Base-by-base conservation (phyloP, 2,329 filamentous ascomycete genomes). In the Alternaria longipes region DNA sequence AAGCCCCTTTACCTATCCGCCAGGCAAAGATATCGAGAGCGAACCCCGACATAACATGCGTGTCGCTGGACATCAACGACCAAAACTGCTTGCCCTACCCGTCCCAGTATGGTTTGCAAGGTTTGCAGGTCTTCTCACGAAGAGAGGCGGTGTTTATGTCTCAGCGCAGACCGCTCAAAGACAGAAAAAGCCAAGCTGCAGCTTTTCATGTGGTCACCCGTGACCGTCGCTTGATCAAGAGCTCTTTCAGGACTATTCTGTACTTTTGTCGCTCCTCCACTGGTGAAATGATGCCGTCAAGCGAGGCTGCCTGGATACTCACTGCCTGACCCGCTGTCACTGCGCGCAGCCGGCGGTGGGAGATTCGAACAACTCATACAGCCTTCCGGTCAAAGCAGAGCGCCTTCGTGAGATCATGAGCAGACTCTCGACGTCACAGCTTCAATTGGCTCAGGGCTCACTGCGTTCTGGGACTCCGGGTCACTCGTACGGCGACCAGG, bases 121-220 rank as follows among this genome's bases (percentile, higher is more conserved):
- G 60, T 60, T 62, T 67, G 57, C 55, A 41, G 45, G 32, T 44
- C 46, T 20, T 36, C 28, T 49, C 59, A 18, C 5, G 49, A 34
- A 42, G 52, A 64, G 68, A 60, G 54, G 62, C 67, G 67, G 68
- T 70, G 67, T 66, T 69, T 58, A 57, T 74, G 71, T 76, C 64
- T 73, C 63, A 71, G 62, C 63, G 50, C 59, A 68, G 70, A 74
- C 73, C 72, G 70, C 73, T 65, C 62, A 58, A 59, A 69, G 60
- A 47, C 34, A 20, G 50, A 60, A 61, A 64, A 62, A 50, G 46
- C 63, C 63, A 69, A 63, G 59, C 65, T 68, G 65, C 66, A 70
- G 65, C 59, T 61, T 42, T 41, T 56, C 47, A 65, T 72, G 66
- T 56, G 41, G 60, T 54, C 18, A 69, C 50, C 66, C 65, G 63